These are phyloP conservation scores for Pinus taeda DNA, from an alignment of 75 land plant genomes.

Conservation along the genomic window DNA sequence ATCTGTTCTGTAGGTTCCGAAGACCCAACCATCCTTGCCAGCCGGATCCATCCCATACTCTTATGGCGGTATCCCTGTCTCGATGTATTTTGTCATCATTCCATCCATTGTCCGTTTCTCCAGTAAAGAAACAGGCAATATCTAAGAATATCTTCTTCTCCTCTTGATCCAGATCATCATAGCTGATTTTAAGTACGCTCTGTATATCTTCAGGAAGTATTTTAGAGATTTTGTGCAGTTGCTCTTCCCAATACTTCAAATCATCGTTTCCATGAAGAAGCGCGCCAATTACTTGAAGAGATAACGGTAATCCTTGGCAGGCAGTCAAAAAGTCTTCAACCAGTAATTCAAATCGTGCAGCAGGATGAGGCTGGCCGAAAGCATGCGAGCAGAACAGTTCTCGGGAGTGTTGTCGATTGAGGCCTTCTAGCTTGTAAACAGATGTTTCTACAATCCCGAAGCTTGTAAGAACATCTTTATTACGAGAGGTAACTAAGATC, in stretches of 20 bases:
- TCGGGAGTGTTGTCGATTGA: neutral
- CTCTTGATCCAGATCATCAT: neutral
- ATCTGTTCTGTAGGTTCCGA: neutral
- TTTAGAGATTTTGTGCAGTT: neutral
- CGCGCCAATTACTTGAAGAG: neutral
- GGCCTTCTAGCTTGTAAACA: neutral
- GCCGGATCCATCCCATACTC: neutral
- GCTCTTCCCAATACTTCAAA: neutral
- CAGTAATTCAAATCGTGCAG: neutral
- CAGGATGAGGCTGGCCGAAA: neutral
- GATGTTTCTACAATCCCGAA: neutral
- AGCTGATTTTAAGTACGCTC: neutral
- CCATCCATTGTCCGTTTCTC: neutral
- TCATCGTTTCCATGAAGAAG: neutral
- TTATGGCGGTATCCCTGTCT: neutral
- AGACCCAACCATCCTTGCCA: neutral
- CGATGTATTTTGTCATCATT: no score
- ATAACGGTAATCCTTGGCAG: neutral
- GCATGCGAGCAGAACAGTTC: conserved; percentile 2
- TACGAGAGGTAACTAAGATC: neutral
- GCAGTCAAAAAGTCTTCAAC: neutral
- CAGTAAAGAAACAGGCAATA: neutral
- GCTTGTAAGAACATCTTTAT: neutral
- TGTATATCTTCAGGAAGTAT: neutral
- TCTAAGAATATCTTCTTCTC: neutral